These are phyloP conservation scores for Syzygium malaccense DNA, from an alignment of 441 rosid species.

Conservation along the genomic window DNA sequence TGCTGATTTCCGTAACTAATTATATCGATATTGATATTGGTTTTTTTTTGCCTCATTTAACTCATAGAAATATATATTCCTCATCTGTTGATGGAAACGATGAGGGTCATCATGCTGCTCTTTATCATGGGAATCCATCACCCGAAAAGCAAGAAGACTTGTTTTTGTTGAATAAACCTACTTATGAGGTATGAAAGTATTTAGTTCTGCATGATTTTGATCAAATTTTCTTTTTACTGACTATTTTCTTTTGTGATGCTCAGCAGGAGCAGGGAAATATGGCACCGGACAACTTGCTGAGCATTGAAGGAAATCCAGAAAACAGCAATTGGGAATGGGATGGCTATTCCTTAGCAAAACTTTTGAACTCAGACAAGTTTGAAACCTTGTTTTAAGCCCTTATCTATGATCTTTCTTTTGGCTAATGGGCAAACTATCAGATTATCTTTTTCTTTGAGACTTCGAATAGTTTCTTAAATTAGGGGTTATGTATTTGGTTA, in stretches of 20 bases:
- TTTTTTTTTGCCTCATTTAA: not conserved
- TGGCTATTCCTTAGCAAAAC: slow-evolving; percentile 3
- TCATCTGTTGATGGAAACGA: not conserved
- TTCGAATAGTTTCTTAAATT: not conserved
- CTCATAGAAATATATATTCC: not conserved
- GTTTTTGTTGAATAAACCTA: not conserved
- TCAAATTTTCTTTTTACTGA: not conserved
- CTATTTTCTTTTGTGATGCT: not conserved
- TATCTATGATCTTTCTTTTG: not conserved
- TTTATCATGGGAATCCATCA: not conserved
- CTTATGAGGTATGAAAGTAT: not conserved
- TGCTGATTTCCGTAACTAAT: not conserved
- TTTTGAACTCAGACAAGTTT: slow-evolving; percentile 7
- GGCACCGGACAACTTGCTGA: not conserved
- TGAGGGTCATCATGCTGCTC: not conserved
- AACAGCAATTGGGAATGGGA: not conserved
- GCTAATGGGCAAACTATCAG: not conserved
- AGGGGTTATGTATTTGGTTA: not conserved
- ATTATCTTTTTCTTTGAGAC: not conserved
- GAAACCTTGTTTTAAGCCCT: not conserved
- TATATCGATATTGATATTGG: not conserved
- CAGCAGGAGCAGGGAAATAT: not conserved
- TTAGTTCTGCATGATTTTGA: not conserved
- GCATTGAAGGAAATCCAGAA: not conserved
- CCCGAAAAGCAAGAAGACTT: not conserved